phyloP scores from a whole-genome alignment of 2,329 filamentous ascomycete species.

The Lachnum nothofagi region DNA sequence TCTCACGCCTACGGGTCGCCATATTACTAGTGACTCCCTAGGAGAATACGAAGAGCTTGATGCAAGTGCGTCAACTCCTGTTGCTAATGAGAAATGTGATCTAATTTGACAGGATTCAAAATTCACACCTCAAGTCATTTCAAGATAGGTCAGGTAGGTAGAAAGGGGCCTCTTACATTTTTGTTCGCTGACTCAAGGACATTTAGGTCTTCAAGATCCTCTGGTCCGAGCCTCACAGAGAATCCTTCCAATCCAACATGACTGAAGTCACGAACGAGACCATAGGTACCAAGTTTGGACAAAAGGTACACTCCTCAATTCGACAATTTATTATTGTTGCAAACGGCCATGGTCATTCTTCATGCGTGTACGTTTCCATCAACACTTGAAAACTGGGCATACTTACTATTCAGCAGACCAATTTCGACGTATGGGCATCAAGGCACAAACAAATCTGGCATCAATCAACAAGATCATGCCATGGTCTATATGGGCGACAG shows the following conservation, averaged over 20 bases:
- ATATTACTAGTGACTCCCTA: too few species aligned
- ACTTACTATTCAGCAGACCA: constrained; percentile 13
- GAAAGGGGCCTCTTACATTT: too few species aligned
- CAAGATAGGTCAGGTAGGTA: too few species aligned
- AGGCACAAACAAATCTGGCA: constrained; percentile 16
- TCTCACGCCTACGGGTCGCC: too few species aligned
- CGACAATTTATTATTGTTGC: constrained; percentile 11
- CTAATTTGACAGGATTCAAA: too few species aligned
- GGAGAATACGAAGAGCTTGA: too few species aligned
- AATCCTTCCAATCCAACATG: neutral
- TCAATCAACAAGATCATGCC: constrained; percentile 15
- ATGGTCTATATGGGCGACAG: constrained; percentile 10
- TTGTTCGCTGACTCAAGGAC: too few species aligned
- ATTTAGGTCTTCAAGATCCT: constrained; percentile 12
- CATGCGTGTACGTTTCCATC: constrained; percentile 18
- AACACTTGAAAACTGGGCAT: too few species aligned
- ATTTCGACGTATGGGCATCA: constrained; percentile 17
- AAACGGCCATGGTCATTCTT: constrained; percentile 4
- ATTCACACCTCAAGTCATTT: too few species aligned
- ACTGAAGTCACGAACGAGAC: too few species aligned
- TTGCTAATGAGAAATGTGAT: too few species aligned
- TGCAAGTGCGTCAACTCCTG: too few species aligned
- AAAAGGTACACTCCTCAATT: neutral
- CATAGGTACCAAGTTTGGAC: neutral
- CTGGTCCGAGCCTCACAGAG: constrained; percentile 5